Base-by-base conservation (phyloP, 768 basidiomycete genomes). In the Pleurotus eryngii region DNA sequence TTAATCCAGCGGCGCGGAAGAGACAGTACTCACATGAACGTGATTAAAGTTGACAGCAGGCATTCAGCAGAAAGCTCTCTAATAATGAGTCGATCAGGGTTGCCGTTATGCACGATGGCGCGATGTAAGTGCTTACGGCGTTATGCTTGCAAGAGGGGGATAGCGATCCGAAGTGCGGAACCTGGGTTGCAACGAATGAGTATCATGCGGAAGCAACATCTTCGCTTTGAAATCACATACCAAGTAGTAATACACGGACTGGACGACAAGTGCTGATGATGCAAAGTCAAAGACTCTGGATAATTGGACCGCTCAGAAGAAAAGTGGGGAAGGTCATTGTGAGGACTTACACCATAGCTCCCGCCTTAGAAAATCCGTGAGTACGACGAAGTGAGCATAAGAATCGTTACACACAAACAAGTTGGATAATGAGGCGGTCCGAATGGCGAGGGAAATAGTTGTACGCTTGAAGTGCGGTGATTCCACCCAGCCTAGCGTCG, bases 191-290 rank as follows among this genome's bases (percentile, higher is more conserved):
- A 14, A 46, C 42, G 42, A 14, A 47, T 45, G n/a, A 40, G 12
- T 26, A 22, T 47, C 24, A 18, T 35, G 15, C 14, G 46, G 14
- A 18, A 35, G 11, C 4, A 1, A 43, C 24, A 8, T 14, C 39
- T 35, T 2, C 30, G 30, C 30, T 35, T 11, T 35, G 30, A 5
- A 27, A 8, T 40, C 6, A 58, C 67, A 39, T 48, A 77, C 78
- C 54, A 78, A 63, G 57, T 80, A 80, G 59, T 76, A 75, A 60
- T 76, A 78, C 24, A 80, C 65, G 2, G 76, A 76, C 60, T 79
- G 74, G 1, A 74, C 75, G 8, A 76, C 70, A 11, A 80, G 64
- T 20, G 64, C 64, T 1, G 76, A 74, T 1, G 76, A 78, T 0
- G 66, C 55, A 7, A 79, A 46, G 46, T 80, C 77, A 20, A 79